Percentiles rank a stretch among this genome's conserved stretches.
Evolutionary conservation across 1,139 yeast species (phyloP).

Genomic region (Saccharomyces hybrid): DNA sequence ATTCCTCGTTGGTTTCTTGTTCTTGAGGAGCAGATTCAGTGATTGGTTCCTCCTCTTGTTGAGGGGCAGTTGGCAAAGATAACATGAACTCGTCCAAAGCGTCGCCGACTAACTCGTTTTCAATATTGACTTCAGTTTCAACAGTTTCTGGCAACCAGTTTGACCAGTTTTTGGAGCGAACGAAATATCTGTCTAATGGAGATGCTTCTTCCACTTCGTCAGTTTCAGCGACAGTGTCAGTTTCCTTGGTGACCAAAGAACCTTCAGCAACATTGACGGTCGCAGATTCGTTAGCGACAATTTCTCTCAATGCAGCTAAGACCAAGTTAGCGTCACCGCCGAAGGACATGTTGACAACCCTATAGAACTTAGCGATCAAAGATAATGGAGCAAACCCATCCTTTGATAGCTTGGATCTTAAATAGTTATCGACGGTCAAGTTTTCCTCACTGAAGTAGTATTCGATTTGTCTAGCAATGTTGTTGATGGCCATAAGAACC

Average conservation of each 20-base stretch:
- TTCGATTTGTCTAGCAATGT: constrained; percentile 55
- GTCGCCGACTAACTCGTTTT: constrained; percentile 17
- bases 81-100: constrained; percentile 21
- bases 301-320: constrained; percentile 31
- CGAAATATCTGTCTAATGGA: constrained; percentile 18
- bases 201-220: constrained; percentile 9
- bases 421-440: constrained; percentile 35
- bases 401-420: constrained; percentile 25
- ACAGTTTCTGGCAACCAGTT: constrained; percentile 18
- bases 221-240: background rate
- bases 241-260: constrained; percentile 5
- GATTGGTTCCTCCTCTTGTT: background rate
- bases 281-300: constrained; percentile 26
- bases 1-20: constrained; percentile 2
- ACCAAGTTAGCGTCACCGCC: constrained; percentile 30
- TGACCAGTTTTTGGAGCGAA: constrained; percentile 27
- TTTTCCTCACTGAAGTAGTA: constrained; percentile 87
- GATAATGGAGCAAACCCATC: constrained; percentile 31
- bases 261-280: constrained; percentile 27
- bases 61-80: constrained; percentile 11
- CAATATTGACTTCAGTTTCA: constrained; percentile 19
- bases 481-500: constrained; percentile 32
- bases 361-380: constrained; percentile 28
- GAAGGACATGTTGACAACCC: constrained; percentile 30
- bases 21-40: background rate